These are phyloP conservation scores for Eimeria brunetti DNA, from an alignment of 169 alveolate genomes.

Conservation along the genomic window DNA sequence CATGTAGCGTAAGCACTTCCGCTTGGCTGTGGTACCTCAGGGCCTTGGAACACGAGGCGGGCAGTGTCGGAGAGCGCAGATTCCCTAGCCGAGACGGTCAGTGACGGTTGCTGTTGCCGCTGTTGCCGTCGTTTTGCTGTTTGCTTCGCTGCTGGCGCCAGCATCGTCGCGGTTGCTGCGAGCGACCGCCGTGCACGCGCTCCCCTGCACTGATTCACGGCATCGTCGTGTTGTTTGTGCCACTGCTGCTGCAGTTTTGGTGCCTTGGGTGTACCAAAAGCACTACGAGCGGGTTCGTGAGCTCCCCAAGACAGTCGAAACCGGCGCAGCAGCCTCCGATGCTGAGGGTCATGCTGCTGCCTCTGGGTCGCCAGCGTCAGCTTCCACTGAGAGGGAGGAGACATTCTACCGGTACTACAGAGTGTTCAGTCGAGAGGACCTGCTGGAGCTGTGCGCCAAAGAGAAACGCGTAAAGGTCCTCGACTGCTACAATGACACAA, in stretches of 20 bases:
- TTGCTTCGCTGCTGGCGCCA: neutral
- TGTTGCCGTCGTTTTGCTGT: neutral
- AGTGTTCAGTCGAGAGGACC: slow-evolving; percentile 94
- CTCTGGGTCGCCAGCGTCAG: neutral
- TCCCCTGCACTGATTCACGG: neutral
- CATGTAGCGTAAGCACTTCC: neutral
- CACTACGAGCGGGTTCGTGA: slow-evolving; percentile 88
- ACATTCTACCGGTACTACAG: slow-evolving; percentile 93
- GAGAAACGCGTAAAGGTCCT: slow-evolving; percentile 79
- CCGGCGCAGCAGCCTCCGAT: slow-evolving; percentile 67
- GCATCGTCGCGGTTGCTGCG: neutral
- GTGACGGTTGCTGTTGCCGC: slow-evolving; percentile 1
- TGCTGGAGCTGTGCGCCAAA: slow-evolving; percentile 88
- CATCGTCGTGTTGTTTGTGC: neutral
- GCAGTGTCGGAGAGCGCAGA: slow-evolving; percentile 89
- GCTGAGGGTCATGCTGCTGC: slow-evolving; percentile 81
- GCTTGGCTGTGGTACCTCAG: slow-evolving; percentile 82
- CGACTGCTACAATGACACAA: slow-evolving; percentile 81
- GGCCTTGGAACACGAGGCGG: slow-evolving; percentile 88
- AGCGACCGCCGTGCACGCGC: neutral
- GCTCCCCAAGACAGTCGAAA: slow-evolving; percentile 51
- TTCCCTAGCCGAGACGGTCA: slow-evolving; percentile 93
- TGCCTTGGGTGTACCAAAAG: slow-evolving; percentile 94
- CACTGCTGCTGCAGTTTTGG: slow-evolving; percentile 60
- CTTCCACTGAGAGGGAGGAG: slow-evolving; percentile 4